Evolutionary conservation across 139 green algal species (phyloP), one percentile per base, ranked within the genome.

Genomic region (Astrephomene gubernaculifera): DNA sequence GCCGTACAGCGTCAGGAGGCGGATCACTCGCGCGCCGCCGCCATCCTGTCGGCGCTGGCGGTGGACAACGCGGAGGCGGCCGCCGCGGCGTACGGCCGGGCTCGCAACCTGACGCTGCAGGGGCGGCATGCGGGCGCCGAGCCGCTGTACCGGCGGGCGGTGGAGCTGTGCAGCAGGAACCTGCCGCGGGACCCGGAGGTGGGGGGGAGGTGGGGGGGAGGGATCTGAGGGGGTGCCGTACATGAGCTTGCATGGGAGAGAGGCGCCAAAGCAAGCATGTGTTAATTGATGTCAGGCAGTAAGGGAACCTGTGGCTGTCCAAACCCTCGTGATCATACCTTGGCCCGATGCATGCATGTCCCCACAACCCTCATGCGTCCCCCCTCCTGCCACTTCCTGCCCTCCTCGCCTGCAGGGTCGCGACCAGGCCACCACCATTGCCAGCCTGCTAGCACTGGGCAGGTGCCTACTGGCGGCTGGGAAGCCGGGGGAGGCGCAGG

Each of bases 61-160:
- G 5, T 61, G 39, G 76, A 73, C 29, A 83, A 5, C 6, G 60
- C 39, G 27, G 76, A 83, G 7, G 76, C 76, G 38, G 76, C 76
- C 27, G 39, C 41, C 7, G 76, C 61, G 38, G n/a, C 31, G 27
- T 72, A 83, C 60, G 76, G 76, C 60, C 29, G 76, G 27, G 76
- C 22, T 7, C 57, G 57, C 0, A 83, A 72, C 60, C 54, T 41
- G 36, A 39, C 29, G 57, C 76, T 63, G 21, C 60, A 72, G 68
- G 82, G 82, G n/a, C 36, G 41, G 54, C 70, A 82, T 17, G 29
- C 29, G 31, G 83, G 84, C 44, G 83, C 83, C 27, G 83, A 88
- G 83, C 27, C 36, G 45, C 49, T 61, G 38, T 73, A 53, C 64
- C 49, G 83, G 8, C 64, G 43, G 19, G 83, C 83, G 25, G 61